Evolutionary conservation across 1,139 yeast genomes (phyloP).

Genomic region (Candida anutae): DNA sequence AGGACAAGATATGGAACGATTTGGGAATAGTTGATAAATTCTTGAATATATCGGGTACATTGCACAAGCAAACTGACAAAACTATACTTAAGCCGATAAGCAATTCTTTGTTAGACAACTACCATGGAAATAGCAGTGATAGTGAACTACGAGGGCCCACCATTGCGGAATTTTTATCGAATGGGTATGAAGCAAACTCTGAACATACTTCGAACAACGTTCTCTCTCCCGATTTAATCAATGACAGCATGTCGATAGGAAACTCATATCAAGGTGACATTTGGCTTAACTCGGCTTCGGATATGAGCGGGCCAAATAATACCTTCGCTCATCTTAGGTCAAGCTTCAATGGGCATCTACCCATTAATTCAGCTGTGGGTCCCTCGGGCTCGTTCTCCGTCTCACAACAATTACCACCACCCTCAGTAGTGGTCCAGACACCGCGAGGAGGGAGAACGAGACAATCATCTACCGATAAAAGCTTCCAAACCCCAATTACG

Average conservation of each 20-base stretch:
- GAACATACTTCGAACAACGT: slow-evolving; percentile 5
- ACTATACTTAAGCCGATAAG: slow-evolving; percentile 13
- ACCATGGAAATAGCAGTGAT: not conserved
- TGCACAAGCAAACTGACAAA: slow-evolving; percentile 17
- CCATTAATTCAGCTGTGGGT: slow-evolving; percentile 6
- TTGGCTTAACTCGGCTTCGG: slow-evolving; percentile 24
- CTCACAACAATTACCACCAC: no score
- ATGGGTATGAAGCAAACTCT: slow-evolving; percentile 21
- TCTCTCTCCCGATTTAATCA: slow-evolving; percentile 15
- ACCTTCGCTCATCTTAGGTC: slow-evolving; percentile 17
- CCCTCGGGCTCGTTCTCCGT: slow-evolving; percentile 5
- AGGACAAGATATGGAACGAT: slow-evolving; percentile 32
- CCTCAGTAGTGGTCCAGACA: slow-evolving; percentile 18
- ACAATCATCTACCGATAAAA: slow-evolving; percentile 32
- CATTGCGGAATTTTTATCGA: slow-evolving; percentile 29
- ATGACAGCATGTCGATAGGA: slow-evolving; percentile 21
- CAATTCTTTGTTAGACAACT: not conserved
- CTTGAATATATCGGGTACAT: slow-evolving; percentile 12
- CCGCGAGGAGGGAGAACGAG: slow-evolving; percentile 33
- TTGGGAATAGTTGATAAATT: slow-evolving; percentile 24
- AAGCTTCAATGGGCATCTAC: slow-evolving; percentile 9
- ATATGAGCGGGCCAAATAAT: slow-evolving; percentile 20
- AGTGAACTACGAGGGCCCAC: slow-evolving; percentile 6
- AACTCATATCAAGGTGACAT: slow-evolving; percentile 18
- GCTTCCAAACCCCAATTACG: slow-evolving; percentile 36